A percentile compares a stretch with the other conserved stretches of the same genome.
Evolutionary conservation across 176 grass and related monocot species (phyloP).

Genomic region (Typha latifolia): DNA sequence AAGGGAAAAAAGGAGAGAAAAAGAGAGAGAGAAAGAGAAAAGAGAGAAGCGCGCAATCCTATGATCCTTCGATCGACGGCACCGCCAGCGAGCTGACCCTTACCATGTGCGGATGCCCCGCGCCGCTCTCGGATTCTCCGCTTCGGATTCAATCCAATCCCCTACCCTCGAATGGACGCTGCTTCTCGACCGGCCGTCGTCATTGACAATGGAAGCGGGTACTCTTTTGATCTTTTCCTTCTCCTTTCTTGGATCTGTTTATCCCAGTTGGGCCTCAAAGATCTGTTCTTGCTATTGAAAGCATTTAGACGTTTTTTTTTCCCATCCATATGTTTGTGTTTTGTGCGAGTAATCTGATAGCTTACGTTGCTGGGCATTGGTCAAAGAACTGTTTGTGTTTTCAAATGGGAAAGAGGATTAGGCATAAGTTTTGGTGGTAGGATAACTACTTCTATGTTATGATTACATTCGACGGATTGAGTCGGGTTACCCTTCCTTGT

Average conservation of each 20-base stretch:
- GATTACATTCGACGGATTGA: no score
- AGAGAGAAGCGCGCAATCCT: not conserved
- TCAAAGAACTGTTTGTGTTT: no score
- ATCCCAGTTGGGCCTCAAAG: not conserved
- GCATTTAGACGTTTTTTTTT: no score
- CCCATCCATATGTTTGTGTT: no score
- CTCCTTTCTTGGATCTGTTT: not conserved
- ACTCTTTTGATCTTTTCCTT: not conserved
- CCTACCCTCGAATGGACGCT: constrained; percentile 46
- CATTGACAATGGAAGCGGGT: constrained; percentile 97
- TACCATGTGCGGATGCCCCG: constrained; percentile 1
- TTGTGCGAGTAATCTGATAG: no score
- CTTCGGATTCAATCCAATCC: not conserved
- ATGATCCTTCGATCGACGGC: not conserved
- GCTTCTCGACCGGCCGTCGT: constrained; percentile 75
- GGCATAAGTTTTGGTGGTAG: no score
- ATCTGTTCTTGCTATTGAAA: not conserved
- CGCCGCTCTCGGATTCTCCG: constrained; percentile 10
- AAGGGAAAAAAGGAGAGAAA: no score
- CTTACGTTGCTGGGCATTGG: no score
- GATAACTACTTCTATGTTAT: no score
- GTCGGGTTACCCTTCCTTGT: no score
- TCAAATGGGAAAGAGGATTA: no score
- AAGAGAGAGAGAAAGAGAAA: no score
- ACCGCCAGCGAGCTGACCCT: not conserved